Conservation (phyloP, 2,329 filamentous ascomycete genomes). For the Colletotrichum musicola region DNA sequence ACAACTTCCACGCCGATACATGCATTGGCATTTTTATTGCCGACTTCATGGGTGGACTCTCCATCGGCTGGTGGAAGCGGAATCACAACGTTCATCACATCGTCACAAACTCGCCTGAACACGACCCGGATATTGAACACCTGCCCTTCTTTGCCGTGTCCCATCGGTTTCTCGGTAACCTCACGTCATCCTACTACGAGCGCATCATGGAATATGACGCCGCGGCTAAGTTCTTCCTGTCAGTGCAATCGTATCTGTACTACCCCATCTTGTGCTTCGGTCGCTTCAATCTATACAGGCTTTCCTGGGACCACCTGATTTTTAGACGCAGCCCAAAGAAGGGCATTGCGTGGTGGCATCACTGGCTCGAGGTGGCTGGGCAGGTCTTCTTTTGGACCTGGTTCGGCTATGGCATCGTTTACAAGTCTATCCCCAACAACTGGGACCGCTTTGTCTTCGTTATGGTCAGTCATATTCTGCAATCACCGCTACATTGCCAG, state of each 20-base stretch:
- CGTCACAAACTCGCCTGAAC: conserved; percentile 93
- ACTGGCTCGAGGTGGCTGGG: conserved; percentile 82
- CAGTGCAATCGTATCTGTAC: conserved; percentile 85
- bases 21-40: conserved; percentile 91
- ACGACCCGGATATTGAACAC: conserved; percentile 95
- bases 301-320: conserved; percentile 84
- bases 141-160: conserved; percentile 91
- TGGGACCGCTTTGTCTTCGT: conserved; percentile 80
- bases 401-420: conserved; percentile 87
- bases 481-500: conserved; percentile 86
- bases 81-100: conserved; percentile 98
- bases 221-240: conserved; percentile 76
- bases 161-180: conserved; percentile 79
- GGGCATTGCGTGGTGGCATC: conserved; percentile 85
- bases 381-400: conserved; percentile 87
- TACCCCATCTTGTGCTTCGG: conserved; percentile 85
- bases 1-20: conserved; percentile 85
- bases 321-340: conserved; percentile 77
- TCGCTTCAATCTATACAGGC: conserved; percentile 87
- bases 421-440: conserved; percentile 77
- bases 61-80: conserved; percentile 96
- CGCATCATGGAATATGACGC: conserved; percentile 83
- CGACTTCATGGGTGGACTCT: conserved; percentile 89
- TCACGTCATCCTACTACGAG: conserved; percentile 87
- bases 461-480: conserved; percentile 83